These are phyloP conservation scores for Tillandsia leiboldiana DNA, from an alignment of 176 grass and related monocot species.

Conservation along the genomic window DNA sequence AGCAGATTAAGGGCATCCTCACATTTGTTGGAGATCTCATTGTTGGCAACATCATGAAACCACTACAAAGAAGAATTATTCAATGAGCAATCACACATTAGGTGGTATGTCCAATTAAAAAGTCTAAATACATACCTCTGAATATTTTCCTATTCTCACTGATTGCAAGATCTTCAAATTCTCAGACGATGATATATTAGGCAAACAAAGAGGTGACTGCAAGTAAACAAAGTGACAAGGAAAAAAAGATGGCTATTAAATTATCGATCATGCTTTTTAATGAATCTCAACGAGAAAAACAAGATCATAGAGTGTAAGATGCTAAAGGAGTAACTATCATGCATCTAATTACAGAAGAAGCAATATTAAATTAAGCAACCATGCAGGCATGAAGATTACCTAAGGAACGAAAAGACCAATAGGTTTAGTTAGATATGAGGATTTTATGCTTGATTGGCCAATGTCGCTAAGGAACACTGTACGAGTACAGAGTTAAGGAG, in stretches of 20 bases:
- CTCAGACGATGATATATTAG: constrained; percentile 58
- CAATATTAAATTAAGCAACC: background rate
- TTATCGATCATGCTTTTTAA: background rate
- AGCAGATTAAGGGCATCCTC: constrained; percentile 81
- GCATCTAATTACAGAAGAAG: background rate
- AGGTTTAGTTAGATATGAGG: no score
- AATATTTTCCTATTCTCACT: constrained; percentile 87
- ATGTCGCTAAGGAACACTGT: no score
- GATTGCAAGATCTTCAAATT: constrained; percentile 53
- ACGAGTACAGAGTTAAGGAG: background rate
- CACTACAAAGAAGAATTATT: constrained; percentile 51
- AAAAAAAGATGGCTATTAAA: background rate
- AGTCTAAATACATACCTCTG: constrained; percentile 42
- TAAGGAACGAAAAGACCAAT: no score
- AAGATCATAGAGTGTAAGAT: background rate
- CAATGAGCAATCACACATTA: constrained; percentile 5
- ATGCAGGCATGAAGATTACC: background rate
- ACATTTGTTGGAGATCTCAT: constrained; percentile 75
- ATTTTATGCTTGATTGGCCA: no score
- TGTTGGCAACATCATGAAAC: constrained; percentile 91
- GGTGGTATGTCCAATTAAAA: constrained; percentile 5
- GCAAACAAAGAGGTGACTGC: constrained; percentile 68
- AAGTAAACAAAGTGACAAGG: constrained; percentile 16
- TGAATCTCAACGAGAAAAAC: background rate
- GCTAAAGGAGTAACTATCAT: background rate